Percentiles rank a stretch among this genome's conserved stretches.
phyloP scores from a whole-genome alignment of 73 alveolate genomes.

The Durusdinium trenchii region DNA sequence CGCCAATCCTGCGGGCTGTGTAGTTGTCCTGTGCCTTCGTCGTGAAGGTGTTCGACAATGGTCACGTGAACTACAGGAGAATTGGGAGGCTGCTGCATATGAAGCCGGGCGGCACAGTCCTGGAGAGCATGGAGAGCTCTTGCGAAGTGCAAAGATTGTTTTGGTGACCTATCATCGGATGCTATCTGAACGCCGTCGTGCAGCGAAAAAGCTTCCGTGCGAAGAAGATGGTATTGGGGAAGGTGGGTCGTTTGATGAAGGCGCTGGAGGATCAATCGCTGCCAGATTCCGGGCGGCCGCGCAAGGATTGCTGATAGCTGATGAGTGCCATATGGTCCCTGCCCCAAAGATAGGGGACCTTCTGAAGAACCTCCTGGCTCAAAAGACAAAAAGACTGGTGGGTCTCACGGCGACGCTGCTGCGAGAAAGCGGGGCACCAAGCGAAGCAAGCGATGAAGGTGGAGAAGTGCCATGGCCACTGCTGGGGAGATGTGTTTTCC shows the following conservation, averaged over 20 bases:
- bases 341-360: constrained; percentile 83
- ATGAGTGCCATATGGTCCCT: constrained; percentile 95
- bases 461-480: constrained; percentile 93
- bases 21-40: constrained; percentile 60
- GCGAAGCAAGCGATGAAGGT: background rate
- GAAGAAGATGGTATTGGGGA: constrained; percentile 53
- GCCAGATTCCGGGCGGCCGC: constrained; percentile 61
- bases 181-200: constrained; percentile 72
- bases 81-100: constrained; percentile 32
- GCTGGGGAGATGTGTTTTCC: constrained; percentile 78
- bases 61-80: constrained; percentile 7
- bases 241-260: constrained; percentile 11
- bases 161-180: constrained; percentile 86
- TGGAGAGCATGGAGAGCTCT: background rate
- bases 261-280: constrained; percentile 64
- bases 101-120: constrained; percentile 44
- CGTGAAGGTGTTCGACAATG: constrained; percentile 91
- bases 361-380: constrained; percentile 9
- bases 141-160: background rate
- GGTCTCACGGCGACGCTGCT: constrained; percentile 82
- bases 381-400: constrained; percentile 16
- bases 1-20: constrained; percentile 5
- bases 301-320: constrained; percentile 61
- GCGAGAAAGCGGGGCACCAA: constrained; percentile 31
- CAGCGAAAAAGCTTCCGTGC: background rate